Percentiles rank a stretch among this genome's conserved stretches.
phyloP scores from a whole-genome alignment of 345 rosid species.

The Fremontodendron californicum region DNA sequence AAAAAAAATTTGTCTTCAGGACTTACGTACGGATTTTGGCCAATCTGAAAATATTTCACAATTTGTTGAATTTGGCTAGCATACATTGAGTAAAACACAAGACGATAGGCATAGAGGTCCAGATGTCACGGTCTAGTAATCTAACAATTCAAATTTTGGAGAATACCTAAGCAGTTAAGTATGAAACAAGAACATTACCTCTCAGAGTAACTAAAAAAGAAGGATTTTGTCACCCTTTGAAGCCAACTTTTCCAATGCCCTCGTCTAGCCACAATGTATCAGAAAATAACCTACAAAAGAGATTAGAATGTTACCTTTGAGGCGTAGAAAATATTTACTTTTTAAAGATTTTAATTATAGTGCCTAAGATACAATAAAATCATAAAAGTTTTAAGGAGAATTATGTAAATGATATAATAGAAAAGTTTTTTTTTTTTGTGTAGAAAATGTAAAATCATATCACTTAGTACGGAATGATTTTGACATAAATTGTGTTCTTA shows the following conservation, averaged over 20 bases:
- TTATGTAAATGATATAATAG: too few relatives aligned
- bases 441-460: too few relatives aligned
- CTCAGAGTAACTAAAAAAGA: constrained; percentile 86
- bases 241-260: constrained; percentile 66
- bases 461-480: too few relatives aligned
- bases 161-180: background rate
- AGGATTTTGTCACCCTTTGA: constrained; percentile 86
- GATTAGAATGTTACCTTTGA: too few relatives aligned
- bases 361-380: too few relatives aligned
- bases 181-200: constrained; percentile 38
- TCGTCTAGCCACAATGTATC: constrained; percentile 97
- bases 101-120: background rate
- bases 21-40: background rate
- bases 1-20: background rate
- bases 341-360: too few relatives aligned
- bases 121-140: background rate
- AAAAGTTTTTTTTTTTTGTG: too few relatives aligned
- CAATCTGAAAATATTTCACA: background rate
- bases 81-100: background rate
- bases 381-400: too few relatives aligned
- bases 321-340: too few relatives aligned
- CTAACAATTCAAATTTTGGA: background rate
- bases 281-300: too few relatives aligned
- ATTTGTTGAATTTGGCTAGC: background rate
- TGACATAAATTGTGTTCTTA: too few relatives aligned